Conservation (phyloP, 306 rosid species). For the Castanea mollissima region DNA sequence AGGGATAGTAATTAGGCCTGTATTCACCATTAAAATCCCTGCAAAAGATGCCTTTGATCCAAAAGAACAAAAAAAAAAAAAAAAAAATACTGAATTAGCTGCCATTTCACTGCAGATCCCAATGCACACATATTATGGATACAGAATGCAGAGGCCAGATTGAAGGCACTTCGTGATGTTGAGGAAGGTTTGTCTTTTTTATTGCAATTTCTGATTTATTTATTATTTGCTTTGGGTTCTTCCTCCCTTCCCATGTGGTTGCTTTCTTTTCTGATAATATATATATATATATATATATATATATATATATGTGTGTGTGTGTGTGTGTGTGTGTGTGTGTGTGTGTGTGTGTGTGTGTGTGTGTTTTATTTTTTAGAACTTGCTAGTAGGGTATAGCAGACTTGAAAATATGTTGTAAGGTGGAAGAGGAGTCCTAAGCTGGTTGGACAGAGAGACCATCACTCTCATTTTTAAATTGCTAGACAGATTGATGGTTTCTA, state of each 20-base stretch:
- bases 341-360: too few relatives aligned
- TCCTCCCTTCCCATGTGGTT: neutral
- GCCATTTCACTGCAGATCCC: constrained; percentile 60
- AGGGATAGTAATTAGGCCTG: neutral
- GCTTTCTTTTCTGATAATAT: neutral
- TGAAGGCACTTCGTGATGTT: constrained; percentile 75
- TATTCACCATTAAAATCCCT: neutral
- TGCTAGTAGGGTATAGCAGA: neutral
- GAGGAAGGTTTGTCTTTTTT: constrained; percentile 49
- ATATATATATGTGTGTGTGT: too few relatives aligned
- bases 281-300: neutral
- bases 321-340: too few relatives aligned
- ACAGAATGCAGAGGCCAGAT: constrained; percentile 64
- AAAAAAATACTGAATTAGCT: neutral
- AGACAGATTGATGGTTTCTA: neutral
- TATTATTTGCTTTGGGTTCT: neutral
- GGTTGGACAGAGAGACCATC: neutral
- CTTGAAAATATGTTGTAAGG: neutral
- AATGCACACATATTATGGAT: constrained; percentile 88
- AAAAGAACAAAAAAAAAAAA: neutral
- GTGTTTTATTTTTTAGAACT: neutral
- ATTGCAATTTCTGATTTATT: neutral
- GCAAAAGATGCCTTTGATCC: neutral
- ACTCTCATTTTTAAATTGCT: neutral
- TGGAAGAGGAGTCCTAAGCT: neutral